Evolutionary conservation across 805 yeast genomes (phyloP).

Genomic region (Kluyveromyces dobzhanskii): DNA sequence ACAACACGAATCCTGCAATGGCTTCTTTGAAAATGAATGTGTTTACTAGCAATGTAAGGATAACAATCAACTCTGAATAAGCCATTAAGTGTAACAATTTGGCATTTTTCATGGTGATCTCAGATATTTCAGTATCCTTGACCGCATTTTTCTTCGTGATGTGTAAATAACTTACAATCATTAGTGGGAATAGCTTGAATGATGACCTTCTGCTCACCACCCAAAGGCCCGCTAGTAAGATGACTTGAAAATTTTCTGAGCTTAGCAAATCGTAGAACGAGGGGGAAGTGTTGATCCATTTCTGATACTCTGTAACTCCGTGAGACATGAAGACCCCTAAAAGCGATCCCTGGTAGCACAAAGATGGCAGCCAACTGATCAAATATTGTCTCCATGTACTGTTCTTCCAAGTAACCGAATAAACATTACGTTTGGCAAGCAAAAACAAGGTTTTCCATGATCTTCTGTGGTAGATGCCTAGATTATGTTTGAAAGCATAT

Average conservation of each 20-base stretch:
- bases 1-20: conserved; percentile 61
- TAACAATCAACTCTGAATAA: conserved; percentile 50
- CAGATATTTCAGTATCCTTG: conserved; percentile 8
- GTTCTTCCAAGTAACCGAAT: conserved; percentile 3
- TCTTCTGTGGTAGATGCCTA: conserved; percentile 24
- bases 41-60: conserved; percentile 46
- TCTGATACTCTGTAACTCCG: conserved; percentile 45
- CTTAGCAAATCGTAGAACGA: conserved; percentile 56
- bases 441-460: conserved; percentile 29
- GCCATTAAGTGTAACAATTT: conserved; percentile 36
- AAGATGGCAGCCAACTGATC: conserved; percentile 31
- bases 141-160: conserved; percentile 24
- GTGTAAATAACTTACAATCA: conserved; percentile 51
- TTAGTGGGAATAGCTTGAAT: conserved; percentile 57
- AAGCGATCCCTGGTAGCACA: conserved; percentile 47
- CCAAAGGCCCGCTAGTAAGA: conserved; percentile 51
- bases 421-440: conserved; percentile 12
- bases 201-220: conserved; percentile 53
- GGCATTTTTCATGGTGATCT: conserved; percentile 12
- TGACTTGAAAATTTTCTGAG: conserved; percentile 68
- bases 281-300: conserved; percentile 55
- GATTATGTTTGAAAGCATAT: conserved; percentile 19
- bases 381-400: conserved; percentile 3
- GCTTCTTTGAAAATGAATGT: conserved; percentile 53
- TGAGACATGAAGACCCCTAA: conserved; percentile 49